Evolutionary conservation across 768 basidiomycete genomes (phyloP).

Genomic region (Russula ochroleuca): DNA sequence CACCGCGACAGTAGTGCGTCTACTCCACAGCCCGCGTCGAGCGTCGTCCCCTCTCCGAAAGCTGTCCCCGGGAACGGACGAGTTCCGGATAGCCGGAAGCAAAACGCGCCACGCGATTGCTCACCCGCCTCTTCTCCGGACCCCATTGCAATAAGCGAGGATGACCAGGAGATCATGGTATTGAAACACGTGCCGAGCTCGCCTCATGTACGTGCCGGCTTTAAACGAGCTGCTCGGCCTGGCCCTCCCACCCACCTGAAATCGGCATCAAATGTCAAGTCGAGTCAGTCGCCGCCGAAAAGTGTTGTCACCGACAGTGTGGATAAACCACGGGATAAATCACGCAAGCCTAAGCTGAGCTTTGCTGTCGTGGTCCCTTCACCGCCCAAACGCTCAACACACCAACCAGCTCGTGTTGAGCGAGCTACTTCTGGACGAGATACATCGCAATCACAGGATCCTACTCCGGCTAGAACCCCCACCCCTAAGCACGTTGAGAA

Average conservation of each 20-base stretch:
- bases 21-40: background rate
- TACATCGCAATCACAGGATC: background rate
- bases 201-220: background rate
- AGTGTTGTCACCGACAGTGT: background rate
- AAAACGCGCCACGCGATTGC: background rate
- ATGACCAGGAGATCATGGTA: conserved; percentile 12
- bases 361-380: conserved; percentile 16
- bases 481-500: background rate
- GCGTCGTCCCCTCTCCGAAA: background rate
- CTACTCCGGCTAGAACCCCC: background rate
- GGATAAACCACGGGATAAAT: background rate
- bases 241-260: background rate
- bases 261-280: background rate
- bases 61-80: background rate
- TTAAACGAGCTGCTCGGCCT: background rate
- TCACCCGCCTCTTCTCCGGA: conserved; percentile 16
- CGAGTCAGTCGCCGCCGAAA: background rate
- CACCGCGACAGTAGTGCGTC: conserved; percentile 19
- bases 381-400: conserved; percentile 1
- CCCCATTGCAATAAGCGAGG: conserved; percentile 14
- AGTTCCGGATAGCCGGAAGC: background rate
- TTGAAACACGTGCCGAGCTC: conserved; percentile 11
- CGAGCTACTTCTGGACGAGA: background rate
- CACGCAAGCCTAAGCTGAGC: background rate
- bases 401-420: background rate